These are phyloP conservation scores for Xerocomellus chrysenteron DNA, from an alignment of 768 basidiomycete species.

Conservation along the genomic window DNA sequence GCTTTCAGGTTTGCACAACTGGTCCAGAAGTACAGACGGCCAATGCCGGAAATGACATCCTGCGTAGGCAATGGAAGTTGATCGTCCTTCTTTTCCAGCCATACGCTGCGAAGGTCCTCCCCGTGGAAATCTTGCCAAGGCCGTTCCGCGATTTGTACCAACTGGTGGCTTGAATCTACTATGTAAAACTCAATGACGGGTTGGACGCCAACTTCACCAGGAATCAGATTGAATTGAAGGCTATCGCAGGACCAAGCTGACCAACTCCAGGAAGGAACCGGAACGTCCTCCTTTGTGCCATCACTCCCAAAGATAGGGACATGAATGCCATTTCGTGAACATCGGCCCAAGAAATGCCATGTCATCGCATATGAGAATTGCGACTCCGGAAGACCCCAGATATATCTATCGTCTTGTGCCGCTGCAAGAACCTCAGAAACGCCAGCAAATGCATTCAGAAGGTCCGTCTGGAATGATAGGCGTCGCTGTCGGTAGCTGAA, in stretches of 20 bases:
- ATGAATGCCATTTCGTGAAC: neutral
- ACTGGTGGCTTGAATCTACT: no score
- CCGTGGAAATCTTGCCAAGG: no score
- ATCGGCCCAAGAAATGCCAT: constrained; percentile 2
- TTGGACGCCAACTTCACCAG: no score
- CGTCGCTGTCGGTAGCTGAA: constrained; percentile 5
- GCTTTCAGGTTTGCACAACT: no score
- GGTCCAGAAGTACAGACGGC: no score
- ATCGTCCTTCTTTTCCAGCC: no score
- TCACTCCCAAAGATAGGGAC: constrained; percentile 5
- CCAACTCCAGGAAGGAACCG: constrained; percentile 23
- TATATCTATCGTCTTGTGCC: constrained; percentile 10
- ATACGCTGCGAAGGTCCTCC: no score
- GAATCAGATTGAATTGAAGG: no score
- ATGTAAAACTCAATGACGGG: no score
- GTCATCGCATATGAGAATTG: constrained; percentile 10
- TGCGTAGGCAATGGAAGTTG: no score
- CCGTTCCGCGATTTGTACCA: no score
- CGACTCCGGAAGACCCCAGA: constrained; percentile 18
- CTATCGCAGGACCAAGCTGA: constrained; percentile 2
- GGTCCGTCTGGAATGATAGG: constrained; percentile 11
- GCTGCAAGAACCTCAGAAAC: constrained; percentile 11
- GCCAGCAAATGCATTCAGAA: constrained; percentile 16
- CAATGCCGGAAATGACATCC: no score
- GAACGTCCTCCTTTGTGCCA: neutral